These are phyloP conservation scores for Sphagnum magellanicum DNA, from an alignment of 228 moss, liverwort and hornwort species.

Conservation along the genomic window DNA sequence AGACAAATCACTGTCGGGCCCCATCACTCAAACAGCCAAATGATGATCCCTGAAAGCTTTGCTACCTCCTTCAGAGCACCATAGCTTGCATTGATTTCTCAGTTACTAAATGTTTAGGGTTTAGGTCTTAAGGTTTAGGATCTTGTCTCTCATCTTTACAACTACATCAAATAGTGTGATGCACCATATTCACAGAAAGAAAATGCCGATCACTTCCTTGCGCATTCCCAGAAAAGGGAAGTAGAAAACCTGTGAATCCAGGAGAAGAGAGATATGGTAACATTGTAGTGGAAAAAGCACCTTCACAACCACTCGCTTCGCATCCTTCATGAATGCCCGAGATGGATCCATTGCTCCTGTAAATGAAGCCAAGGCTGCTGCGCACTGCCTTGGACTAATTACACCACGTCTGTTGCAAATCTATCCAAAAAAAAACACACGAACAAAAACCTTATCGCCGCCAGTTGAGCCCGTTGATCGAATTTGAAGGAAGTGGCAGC, in stretches of 20 bases:
- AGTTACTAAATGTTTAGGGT: too few species aligned
- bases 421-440: too few species aligned
- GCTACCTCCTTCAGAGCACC: too few species aligned
- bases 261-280: conserved; percentile 1
- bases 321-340: conserved; percentile 56
- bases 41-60: too few species aligned
- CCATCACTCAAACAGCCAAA: background rate
- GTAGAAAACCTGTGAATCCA: background rate
- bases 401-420: too few species aligned
- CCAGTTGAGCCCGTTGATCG: too few species aligned
- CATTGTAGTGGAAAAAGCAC: conserved; percentile 2
- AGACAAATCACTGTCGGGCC: background rate
- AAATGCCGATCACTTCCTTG: background rate
- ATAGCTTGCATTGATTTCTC: too few species aligned
- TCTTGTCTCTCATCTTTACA: background rate
- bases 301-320: conserved; percentile 76
- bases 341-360: conserved; percentile 56
- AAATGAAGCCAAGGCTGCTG: background rate
- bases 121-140: too few species aligned
- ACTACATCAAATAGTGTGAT: background rate
- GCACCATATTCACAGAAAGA: background rate
- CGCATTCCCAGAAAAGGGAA: background rate
- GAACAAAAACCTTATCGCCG: too few species aligned
- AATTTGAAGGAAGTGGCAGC: too few species aligned
- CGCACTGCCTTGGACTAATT: too few species aligned